Percentiles rank a stretch among this genome's conserved stretches.
phyloP scores from a whole-genome alignment of 202 grass and related monocot species.

The Zoysia matrella region DNA sequence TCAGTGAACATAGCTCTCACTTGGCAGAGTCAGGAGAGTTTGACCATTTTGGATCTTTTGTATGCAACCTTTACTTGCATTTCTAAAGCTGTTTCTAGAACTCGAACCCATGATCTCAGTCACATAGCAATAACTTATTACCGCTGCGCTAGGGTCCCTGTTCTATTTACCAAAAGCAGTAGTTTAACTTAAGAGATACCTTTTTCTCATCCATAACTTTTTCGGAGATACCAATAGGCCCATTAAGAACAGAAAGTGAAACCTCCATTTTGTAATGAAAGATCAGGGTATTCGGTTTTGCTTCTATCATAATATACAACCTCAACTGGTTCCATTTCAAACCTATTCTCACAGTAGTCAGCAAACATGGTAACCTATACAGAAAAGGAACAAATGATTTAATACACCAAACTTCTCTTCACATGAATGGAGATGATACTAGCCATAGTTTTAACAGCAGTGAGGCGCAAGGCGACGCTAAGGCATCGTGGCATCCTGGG shows the following conservation, averaged over 20 bases:
- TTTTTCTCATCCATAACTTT: constrained; percentile 53
- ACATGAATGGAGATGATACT: no score
- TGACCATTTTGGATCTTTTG: no score
- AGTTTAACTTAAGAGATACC: constrained; percentile 44
- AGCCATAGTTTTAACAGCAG: no score
- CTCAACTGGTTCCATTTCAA: constrained; percentile 94
- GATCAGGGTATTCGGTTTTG: constrained; percentile 73
- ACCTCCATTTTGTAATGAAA: constrained; percentile 89
- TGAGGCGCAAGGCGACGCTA: no score
- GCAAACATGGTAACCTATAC: constrained; percentile 92
- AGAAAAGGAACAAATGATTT: constrained; percentile 40
- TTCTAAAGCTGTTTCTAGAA: no score
- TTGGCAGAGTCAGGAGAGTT: no score
- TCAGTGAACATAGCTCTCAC: no score
- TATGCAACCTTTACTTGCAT: no score
- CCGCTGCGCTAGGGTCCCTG: not conserved
- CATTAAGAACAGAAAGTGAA: constrained; percentile 68
- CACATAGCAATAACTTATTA: no score
- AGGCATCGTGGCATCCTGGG: no score
- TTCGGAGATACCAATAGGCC: constrained; percentile 79
- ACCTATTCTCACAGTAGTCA: constrained; percentile 92
- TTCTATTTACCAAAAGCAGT: not conserved
- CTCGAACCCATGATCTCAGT: no score
- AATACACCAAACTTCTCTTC: constrained; percentile 34
- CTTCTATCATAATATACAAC: constrained; percentile 70